Conservation (phyloP, 345 rosid genomes). For the Citrus australasica region DNA sequence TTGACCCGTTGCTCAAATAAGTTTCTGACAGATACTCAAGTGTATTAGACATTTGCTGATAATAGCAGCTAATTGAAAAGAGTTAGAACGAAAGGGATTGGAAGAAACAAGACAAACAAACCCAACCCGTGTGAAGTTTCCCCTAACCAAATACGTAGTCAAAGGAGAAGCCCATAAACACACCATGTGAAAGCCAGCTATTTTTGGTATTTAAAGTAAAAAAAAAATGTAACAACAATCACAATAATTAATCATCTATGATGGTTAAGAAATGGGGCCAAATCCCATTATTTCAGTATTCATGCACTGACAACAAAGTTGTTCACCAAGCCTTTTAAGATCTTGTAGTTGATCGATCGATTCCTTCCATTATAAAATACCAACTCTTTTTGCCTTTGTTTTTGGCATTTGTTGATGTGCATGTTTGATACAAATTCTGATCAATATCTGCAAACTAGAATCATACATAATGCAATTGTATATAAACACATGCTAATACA, state of each 20-base stretch:
- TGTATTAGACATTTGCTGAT: not conserved
- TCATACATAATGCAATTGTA: not conserved
- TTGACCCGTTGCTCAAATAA: not conserved
- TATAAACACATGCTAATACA: no score
- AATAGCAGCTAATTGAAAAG: not conserved
- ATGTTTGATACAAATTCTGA: not conserved
- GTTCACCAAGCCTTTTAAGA: not conserved
- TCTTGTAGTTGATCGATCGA: not conserved
- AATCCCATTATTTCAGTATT: slow-evolving; percentile 15
- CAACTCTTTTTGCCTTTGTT: not conserved
- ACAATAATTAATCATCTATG: not conserved
- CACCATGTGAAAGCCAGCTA: slow-evolving; percentile 69
- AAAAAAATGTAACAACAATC: not conserved
- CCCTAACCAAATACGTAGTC: slow-evolving; percentile 17
- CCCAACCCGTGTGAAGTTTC: slow-evolving; percentile 20
- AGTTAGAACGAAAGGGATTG: not conserved
- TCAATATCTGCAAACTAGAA: no score
- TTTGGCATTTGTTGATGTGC: not conserved
- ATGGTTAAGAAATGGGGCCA: slow-evolving; percentile 3
- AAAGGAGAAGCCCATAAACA: slow-evolving; percentile 25
- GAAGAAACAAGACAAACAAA: not conserved
- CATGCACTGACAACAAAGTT: not conserved
- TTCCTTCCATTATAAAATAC: not conserved
- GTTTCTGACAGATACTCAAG: not conserved
- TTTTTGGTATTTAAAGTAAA: not conserved